Evolutionary conservation across 768 basidiomycete species (phyloP).

Genomic region (Trametes villosa): DNA sequence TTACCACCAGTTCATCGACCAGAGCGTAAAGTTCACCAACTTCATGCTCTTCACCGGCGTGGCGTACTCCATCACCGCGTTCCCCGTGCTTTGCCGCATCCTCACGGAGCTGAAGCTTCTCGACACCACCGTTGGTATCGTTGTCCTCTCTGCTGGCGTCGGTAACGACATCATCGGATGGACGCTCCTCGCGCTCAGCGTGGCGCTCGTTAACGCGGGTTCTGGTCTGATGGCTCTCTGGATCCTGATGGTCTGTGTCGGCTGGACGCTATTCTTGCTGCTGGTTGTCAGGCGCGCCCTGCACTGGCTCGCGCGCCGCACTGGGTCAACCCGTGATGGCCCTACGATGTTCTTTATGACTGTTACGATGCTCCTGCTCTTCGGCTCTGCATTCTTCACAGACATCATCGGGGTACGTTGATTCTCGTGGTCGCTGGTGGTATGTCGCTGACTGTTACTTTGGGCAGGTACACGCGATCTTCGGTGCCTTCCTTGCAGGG

Average conservation of each 20-base stretch:
- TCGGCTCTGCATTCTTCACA: slow-evolving; percentile 90
- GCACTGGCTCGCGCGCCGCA: slow-evolving; percentile 72
- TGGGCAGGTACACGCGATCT: slow-evolving; percentile 80
- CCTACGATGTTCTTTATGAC: slow-evolving; percentile 94
- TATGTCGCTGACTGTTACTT: neutral
- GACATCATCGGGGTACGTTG: slow-evolving; percentile 75
- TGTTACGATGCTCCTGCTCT: slow-evolving; percentile 74
- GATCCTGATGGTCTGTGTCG: slow-evolving; percentile 79
- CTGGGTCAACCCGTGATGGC: slow-evolving; percentile 80
- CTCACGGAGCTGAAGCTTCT: slow-evolving; percentile 90
- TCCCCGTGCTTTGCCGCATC: slow-evolving; percentile 86
- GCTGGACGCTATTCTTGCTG: slow-evolving; percentile 78
- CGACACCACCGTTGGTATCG: slow-evolving; percentile 89
- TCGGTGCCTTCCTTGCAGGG: slow-evolving; percentile 87
- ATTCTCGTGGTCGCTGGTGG: neutral
- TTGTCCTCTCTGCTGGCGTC: slow-evolving; percentile 92
- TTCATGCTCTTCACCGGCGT: slow-evolving; percentile 96
- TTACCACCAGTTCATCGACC: slow-evolving; percentile 75
- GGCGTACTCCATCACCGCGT: slow-evolving; percentile 87
- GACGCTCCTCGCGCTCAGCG: slow-evolving; percentile 86
- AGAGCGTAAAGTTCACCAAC: slow-evolving; percentile 72
- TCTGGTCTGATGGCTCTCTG: slow-evolving; percentile 84
- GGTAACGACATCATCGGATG: slow-evolving; percentile 81
- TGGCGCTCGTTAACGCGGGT: slow-evolving; percentile 90
- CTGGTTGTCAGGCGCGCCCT: slow-evolving; percentile 66